These are phyloP conservation scores for Globisporangium abappressorium DNA, from an alignment of 352 stramenopile species.

Conservation along the genomic window DNA sequence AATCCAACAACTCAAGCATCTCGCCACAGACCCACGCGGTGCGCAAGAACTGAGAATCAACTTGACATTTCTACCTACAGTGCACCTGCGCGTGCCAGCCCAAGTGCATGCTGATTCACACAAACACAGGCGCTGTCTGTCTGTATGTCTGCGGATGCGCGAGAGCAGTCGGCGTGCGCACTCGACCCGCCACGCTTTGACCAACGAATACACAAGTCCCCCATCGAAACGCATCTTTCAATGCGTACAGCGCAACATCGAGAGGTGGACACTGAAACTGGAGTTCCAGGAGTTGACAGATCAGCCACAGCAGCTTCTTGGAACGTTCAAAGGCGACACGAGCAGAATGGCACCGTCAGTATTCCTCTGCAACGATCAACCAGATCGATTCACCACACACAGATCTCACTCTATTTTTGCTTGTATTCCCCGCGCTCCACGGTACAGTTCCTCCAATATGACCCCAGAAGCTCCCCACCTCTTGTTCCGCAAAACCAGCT, in stretches of 20 bases:
- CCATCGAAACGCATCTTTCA: constrained; percentile 12
- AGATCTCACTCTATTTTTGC: neutral
- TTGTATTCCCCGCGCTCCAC: neutral
- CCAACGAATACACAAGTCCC: neutral
- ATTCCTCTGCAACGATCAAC: constrained; percentile 12
- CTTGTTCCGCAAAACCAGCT: constrained; percentile 7
- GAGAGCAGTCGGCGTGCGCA: neutral
- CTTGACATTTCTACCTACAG: constrained; percentile 4
- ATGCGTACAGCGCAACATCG: neutral
- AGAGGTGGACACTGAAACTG: neutral
- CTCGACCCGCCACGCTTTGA: neutral
- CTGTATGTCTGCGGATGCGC: neutral
- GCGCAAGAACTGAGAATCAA: neutral
- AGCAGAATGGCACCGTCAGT: neutral
- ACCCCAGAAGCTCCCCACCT: neutral
- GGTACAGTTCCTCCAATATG: neutral
- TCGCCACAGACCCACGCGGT: neutral
- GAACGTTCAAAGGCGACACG: constrained; percentile 1
- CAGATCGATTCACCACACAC: neutral
- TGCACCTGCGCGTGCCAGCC: neutral
- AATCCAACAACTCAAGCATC: neutral
- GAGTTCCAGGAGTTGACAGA: constrained; percentile 3
- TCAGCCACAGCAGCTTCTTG: constrained; percentile 11
- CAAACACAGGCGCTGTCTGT: too few relatives aligned
- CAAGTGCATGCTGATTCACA: neutral